Evolutionary conservation across 1,284 basidiomycete species (phyloP).

Genomic region (Microbotryomycetes sp.): DNA sequence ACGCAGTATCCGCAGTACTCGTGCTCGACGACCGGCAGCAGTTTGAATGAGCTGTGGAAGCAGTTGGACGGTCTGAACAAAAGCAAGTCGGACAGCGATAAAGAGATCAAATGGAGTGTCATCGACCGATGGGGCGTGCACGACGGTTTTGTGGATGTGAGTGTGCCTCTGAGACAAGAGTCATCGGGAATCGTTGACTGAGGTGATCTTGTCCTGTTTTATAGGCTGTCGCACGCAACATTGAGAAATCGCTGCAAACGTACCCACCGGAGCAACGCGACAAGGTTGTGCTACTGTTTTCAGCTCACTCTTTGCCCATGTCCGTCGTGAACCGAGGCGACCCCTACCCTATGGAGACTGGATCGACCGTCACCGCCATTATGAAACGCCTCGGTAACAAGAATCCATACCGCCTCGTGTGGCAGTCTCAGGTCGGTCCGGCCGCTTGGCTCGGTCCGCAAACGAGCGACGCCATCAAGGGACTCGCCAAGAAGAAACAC

Average conservation of each 20-base stretch:
- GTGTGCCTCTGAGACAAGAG: conserved; percentile 33
- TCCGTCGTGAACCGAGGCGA: conserved; percentile 96
- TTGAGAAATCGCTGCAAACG: conserved; percentile 71
- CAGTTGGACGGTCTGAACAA: conserved; percentile 34
- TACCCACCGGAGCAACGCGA: conserved; percentile 63
- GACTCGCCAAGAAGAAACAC: conserved; percentile 76
- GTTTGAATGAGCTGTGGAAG: conserved; percentile 82
- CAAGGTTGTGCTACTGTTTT: conserved; percentile 77
- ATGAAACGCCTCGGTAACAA: conserved; percentile 71
- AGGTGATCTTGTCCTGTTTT: background rate
- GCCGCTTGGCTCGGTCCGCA: conserved; percentile 98
- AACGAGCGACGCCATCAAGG: conserved; percentile 85
- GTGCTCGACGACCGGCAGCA: conserved; percentile 95
- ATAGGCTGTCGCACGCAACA: conserved; percentile 82
- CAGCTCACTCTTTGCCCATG: conserved; percentile 96
- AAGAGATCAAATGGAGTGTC: conserved; percentile 83
- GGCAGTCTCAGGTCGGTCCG: conserved; percentile 98
- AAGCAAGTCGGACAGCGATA: conserved; percentile 48
- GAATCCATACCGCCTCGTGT: conserved; percentile 85
- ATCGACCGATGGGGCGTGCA: conserved; percentile 98
- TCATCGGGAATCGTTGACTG: background rate
- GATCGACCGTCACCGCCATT: conserved; percentile 81
- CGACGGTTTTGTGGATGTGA: conserved; percentile 81
- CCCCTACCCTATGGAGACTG: conserved; percentile 93
- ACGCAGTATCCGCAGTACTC: conserved; percentile 99